phyloP scores from a whole-genome alignment of 331 rosid genomes.

The Quercus tomentella region DNA sequence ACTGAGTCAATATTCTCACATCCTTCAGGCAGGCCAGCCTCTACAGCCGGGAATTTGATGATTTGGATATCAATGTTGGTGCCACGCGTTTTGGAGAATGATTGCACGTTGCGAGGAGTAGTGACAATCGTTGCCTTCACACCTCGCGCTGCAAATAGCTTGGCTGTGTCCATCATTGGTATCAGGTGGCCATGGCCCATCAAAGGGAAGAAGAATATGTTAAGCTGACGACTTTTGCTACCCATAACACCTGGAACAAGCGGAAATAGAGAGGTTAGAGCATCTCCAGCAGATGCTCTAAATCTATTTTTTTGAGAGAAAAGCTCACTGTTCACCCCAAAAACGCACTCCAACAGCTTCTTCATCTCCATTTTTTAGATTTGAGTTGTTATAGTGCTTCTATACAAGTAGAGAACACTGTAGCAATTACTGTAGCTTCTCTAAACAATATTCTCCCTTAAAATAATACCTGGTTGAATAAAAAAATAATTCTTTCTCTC shows the following conservation, averaged over 20 bases:
- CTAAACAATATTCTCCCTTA: too few relatives aligned
- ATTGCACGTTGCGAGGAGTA: constrained; percentile 21
- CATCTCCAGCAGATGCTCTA: too few relatives aligned
- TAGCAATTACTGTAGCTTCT: too few relatives aligned
- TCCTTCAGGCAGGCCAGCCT: constrained; percentile 21
- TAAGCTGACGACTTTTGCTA: constrained; percentile 1
- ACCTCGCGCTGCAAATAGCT: constrained; percentile 7
- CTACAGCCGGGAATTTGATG: constrained; percentile 12
- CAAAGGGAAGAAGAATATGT: constrained; percentile 25
- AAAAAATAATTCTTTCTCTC: too few relatives aligned
- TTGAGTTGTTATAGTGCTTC: too few relatives aligned
- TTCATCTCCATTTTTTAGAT: too few relatives aligned
- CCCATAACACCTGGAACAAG: not conserved
- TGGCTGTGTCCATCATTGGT: constrained; percentile 24
- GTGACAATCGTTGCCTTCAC: constrained; percentile 22
- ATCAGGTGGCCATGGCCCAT: constrained; percentile 27
- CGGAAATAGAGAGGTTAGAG: too few relatives aligned
- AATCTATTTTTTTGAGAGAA: too few relatives aligned
- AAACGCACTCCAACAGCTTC: too few relatives aligned
- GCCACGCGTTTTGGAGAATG: constrained; percentile 7
- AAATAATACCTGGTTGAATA: too few relatives aligned
- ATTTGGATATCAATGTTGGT: not conserved
- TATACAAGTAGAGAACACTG: too few relatives aligned
- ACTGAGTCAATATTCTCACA: constrained; percentile 11
- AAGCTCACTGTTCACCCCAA: too few relatives aligned